phyloP scores from a whole-genome alignment of 2,329 filamentous ascomycete genomes.

The Dactylellina haptotyla region DNA sequence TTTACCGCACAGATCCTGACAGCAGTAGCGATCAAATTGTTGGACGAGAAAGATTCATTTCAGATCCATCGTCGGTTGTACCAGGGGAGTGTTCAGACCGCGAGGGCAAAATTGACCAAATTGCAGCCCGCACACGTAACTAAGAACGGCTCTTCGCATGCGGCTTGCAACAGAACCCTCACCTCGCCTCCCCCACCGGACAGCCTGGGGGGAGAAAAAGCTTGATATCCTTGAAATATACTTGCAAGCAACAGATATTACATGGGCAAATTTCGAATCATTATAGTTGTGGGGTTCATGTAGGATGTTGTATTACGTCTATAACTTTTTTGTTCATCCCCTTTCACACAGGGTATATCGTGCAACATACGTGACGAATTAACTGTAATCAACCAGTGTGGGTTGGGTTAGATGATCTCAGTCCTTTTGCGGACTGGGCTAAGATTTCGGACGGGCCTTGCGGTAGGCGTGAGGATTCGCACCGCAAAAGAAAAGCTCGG shows the following conservation, averaged over 20 bases:
- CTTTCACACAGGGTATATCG: no score
- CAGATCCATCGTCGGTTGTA: no score
- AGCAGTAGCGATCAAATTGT: neutral
- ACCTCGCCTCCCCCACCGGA: constrained; percentile 29
- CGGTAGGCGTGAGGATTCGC: neutral
- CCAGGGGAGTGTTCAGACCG: neutral
- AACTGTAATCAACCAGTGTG: no score
- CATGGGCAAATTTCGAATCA: constrained; percentile 1
- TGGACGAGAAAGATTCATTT: neutral
- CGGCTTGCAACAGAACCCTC: constrained; percentile 37
- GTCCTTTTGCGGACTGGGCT: no score
- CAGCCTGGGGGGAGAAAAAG: neutral
- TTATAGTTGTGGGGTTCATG: no score
- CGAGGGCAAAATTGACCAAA: neutral
- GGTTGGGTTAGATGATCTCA: no score
- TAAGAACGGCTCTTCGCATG: constrained; percentile 46
- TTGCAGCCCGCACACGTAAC: neutral
- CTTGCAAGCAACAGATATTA: no score
- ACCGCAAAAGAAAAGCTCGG: neutral
- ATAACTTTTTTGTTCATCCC: constrained; percentile 8
- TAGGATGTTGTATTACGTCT: constrained; percentile 16
- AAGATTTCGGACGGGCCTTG: no score
- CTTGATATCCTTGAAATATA: constrained; percentile 7
- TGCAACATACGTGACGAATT: constrained; percentile 15
- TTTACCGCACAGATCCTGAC: neutral